phyloP scores from a whole-genome alignment of 305 asterid species.

The Coffea humblotiana region DNA sequence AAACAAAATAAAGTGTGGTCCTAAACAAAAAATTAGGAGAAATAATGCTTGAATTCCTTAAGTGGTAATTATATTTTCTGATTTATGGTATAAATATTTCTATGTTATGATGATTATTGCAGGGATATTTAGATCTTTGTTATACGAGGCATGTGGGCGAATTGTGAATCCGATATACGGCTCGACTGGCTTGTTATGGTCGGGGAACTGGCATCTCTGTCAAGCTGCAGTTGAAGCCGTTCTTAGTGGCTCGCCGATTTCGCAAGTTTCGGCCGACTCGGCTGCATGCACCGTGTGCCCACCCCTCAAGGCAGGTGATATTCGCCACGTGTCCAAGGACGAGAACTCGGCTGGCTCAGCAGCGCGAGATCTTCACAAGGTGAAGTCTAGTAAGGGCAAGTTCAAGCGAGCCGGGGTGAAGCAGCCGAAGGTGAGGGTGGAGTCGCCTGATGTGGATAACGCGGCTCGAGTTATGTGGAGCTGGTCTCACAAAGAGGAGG shows the following conservation, averaged over 20 bases:
- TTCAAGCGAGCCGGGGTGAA: slow-evolving; percentile 24
- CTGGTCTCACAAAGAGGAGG: slow-evolving; percentile 33
- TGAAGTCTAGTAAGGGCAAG: slow-evolving; percentile 6
- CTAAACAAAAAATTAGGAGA: neutral
- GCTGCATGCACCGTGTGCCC: slow-evolving; percentile 27
- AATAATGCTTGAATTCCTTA: neutral
- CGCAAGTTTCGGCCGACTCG: slow-evolving; percentile 32
- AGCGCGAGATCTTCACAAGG: slow-evolving; percentile 25
- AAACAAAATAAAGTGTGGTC: too few species aligned
- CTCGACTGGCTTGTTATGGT: slow-evolving; percentile 34
- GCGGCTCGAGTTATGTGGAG: slow-evolving; percentile 46
- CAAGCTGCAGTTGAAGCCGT: slow-evolving; percentile 44
- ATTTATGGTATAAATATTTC: neutral
- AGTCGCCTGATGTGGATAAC: slow-evolving; percentile 30
- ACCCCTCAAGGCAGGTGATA: slow-evolving; percentile 33
- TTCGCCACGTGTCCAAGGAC: slow-evolving; percentile 35
- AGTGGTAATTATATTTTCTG: neutral
- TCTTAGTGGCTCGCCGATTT: slow-evolving; percentile 31
- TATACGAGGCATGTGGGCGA: slow-evolving; percentile 44
- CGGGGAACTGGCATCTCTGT: slow-evolving; percentile 40
- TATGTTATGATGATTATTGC: slow-evolving; percentile 5
- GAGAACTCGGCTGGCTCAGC: slow-evolving; percentile 15
- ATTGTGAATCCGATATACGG: slow-evolving; percentile 42
- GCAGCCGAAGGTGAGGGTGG: slow-evolving; percentile 20
- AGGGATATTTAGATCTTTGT: slow-evolving; percentile 39